These are phyloP conservation scores for Paecilomyces variotii DNA, from an alignment of 2,329 filamentous ascomycete genomes.

Conservation along the genomic window DNA sequence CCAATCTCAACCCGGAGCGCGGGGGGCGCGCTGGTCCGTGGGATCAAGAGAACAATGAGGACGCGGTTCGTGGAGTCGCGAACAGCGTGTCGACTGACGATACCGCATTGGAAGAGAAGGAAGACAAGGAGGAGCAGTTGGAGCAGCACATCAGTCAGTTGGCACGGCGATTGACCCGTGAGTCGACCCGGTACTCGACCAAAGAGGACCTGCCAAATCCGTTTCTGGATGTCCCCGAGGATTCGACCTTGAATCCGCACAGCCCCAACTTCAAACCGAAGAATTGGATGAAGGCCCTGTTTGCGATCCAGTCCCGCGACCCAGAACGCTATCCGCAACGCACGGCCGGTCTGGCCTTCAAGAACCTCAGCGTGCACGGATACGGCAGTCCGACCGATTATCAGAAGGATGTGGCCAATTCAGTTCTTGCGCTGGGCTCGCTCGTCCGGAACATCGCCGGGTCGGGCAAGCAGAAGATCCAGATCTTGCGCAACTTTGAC, in stretches of 20 bases:
- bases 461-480: conserved; percentile 41
- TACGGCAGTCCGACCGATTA: conserved; percentile 28
- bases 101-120: neutral
- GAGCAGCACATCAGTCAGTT: conserved; percentile 25
- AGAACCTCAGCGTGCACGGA: conserved; percentile 31
- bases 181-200: conserved; percentile 24
- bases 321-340: conserved; percentile 29
- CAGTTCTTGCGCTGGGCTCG: conserved; percentile 24
- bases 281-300: conserved; percentile 40
- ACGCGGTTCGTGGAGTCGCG: conserved; percentile 3
- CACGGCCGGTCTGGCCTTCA: conserved; percentile 33
- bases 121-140: conserved; percentile 14
- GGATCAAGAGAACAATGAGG: conserved; percentile 9
- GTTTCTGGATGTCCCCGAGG: conserved; percentile 22
- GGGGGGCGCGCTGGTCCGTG: neutral
- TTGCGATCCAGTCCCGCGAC: conserved; percentile 33
- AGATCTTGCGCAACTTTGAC: conserved; percentile 58
- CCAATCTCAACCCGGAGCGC: conserved; percentile 10
- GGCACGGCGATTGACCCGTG: conserved; percentile 26
- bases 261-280: conserved; percentile 38
- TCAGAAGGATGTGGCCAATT: conserved; percentile 34
- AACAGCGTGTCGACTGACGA: neutral
- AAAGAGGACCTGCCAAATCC: conserved; percentile 22
- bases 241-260: conserved; percentile 37
- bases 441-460: conserved; percentile 25